phyloP scores from a whole-genome alignment of 169 alveolate genomes.

The Theileria equi region DNA sequence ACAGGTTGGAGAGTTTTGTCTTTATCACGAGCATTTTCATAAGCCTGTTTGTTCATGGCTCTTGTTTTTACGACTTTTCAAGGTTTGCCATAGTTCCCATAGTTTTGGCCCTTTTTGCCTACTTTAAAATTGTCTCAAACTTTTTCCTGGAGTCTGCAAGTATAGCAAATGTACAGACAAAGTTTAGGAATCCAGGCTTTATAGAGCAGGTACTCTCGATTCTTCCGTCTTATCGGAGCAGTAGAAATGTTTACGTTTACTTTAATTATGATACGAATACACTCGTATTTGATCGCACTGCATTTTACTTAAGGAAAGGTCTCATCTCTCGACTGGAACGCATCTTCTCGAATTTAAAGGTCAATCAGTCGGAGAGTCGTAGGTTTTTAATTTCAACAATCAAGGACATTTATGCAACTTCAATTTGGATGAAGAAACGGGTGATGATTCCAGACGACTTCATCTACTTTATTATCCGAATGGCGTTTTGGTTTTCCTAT shows the following conservation, averaged over 20 bases:
- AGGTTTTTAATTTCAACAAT: neutral
- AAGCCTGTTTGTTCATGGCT: conserved; percentile 45
- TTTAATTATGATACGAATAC: conserved; percentile 48
- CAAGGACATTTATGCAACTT: conserved; percentile 8
- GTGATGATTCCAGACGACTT: conserved; percentile 9
- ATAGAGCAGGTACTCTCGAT: conserved; percentile 6
- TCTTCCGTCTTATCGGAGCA: conserved; percentile 15
- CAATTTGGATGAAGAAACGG: neutral
- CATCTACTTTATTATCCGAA: conserved; percentile 42
- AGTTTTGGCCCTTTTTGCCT: conserved; percentile 20
- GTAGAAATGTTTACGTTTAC: conserved; percentile 37
- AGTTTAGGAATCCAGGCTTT: conserved; percentile 13
- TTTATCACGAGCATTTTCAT: conserved; percentile 11
- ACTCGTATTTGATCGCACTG: conserved; percentile 30
- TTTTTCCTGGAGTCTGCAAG: conserved; percentile 32
- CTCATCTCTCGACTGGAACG: no score
- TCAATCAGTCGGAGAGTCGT: neutral
- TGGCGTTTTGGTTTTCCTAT: conserved; percentile 50
- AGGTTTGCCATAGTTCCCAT: conserved; percentile 45
- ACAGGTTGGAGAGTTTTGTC: conserved; percentile 21
- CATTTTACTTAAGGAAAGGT: neutral
- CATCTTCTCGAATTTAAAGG: neutral
- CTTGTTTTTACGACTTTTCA: conserved; percentile 46
- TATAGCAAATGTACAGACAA: conserved; percentile 14
- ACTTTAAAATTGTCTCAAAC: conserved; percentile 28